Evolutionary conservation across 371 early-diverging fungal genomes (phyloP), one percentile per base, ranked within the genome.

Genomic region (Rhizopus microsporus): DNA sequence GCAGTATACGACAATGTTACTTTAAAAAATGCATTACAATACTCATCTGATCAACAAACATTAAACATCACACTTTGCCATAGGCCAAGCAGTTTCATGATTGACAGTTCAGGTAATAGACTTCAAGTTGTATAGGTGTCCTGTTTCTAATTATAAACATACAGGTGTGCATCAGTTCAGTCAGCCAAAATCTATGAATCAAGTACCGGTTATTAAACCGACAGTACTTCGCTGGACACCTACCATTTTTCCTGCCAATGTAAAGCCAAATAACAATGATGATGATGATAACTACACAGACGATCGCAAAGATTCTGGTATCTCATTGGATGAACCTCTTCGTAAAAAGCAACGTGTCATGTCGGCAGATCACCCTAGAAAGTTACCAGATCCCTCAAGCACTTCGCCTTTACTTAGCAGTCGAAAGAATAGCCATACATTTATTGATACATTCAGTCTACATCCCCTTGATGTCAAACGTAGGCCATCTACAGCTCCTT

Each of bases 121-220:
- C 23, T 23, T 23, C 23, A 23, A 23, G 23, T 23, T 23, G 23
- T 23, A 23, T 23, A 23, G 23, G 0, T 23, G 23, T 23, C 23
- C 23, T 23, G 23, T 23, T 23, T 23, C 23, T 23, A 23, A 43
- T 16, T 43, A 16, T 37, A 51, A 29, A 31, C 2, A 38, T 31
- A 5, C 6, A 29, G 12, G 30, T 29, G 5, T 48, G 13, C 40
- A 6, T 49, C 9, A 37, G 5, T 16, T 49, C 9, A 47, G 37
- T 29, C 23, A 33, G 5, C 10, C 31, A n/a, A 52, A 49, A 42
- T 63, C 42, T 46, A 32, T 57, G 30, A 35, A 46, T 16, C 57
- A 70, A 58, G 65, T 71, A 32, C 74, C 77, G 56, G 60, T 71
- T 32, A 77, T 77, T 10, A 74, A 71, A 68, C 77, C 77, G 55